A percentile compares a stretch with the other conserved stretches of the same genome.
Conservation (phyloP, 2,329 filamentous ascomycete genomes). For the Penicillium crustosum region DNA sequence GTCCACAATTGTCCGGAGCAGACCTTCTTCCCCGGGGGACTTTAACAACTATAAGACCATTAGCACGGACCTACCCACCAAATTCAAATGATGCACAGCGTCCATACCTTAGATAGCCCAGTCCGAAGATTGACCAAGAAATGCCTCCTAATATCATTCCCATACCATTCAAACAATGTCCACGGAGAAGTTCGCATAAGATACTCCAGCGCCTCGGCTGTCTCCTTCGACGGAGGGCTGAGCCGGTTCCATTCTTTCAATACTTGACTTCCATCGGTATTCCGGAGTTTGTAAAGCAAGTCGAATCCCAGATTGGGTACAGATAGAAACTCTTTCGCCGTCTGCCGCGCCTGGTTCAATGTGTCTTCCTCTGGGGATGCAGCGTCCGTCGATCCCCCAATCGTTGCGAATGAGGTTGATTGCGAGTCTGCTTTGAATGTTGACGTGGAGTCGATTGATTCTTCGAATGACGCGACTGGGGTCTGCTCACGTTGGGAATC, state of each 20-base stretch:
- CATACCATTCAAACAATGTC: slow-evolving; percentile 45
- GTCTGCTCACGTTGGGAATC: slow-evolving; percentile 21
- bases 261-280: slow-evolving; percentile 29
- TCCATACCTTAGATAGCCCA: slow-evolving; percentile 35
- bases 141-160: slow-evolving; percentile 45
- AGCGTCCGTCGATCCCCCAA: slow-evolving; percentile 12
- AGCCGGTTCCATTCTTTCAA: slow-evolving; percentile 34
- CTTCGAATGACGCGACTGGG: slow-evolving; percentile 17
- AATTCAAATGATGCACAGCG: not conserved
- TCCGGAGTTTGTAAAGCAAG: slow-evolving; percentile 24
- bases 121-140: slow-evolving; percentile 41
- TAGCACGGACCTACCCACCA: not conserved
- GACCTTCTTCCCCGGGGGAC: slow-evolving; percentile 21
- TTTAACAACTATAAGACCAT: slow-evolving; percentile 27
- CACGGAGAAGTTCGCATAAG: slow-evolving; percentile 28
- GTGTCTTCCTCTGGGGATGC: slow-evolving; percentile 31
- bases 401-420: slow-evolving; percentile 10
- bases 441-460: slow-evolving; percentile 16
- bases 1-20: slow-evolving; percentile 35
- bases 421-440: slow-evolving; percentile 21
- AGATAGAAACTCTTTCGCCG: slow-evolving; percentile 41
- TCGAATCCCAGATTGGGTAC: slow-evolving; percentile 39
- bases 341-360: slow-evolving; percentile 45
- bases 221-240: slow-evolving; percentile 30
- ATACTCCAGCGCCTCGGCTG: slow-evolving; percentile 36